Base-by-base conservation (phyloP, 2,329 filamentous ascomycete genomes). In the Fusarium subglutinans region DNA sequence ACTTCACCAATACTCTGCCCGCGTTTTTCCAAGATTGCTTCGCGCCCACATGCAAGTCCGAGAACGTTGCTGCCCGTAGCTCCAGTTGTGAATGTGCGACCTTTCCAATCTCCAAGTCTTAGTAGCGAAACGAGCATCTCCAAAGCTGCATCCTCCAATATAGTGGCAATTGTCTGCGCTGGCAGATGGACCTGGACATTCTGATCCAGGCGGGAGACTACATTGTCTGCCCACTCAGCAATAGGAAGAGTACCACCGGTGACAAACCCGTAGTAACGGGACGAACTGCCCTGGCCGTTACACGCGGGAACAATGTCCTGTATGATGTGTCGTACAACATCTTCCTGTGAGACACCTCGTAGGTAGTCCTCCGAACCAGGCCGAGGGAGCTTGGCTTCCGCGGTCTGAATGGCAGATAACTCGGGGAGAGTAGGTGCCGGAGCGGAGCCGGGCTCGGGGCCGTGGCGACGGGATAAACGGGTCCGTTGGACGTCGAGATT, bases 261-360 rank as follows among this genome's bases (percentile, higher is more conserved):
- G 11, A 98, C 93, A 80, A 98, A 98, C 67, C 94, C 95, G 81
- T 94, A 97, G 86, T 97, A 97, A 62, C 90, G 90, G 17, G 90
- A 82, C 48, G 88, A 90, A 47, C 88, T 87, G 74, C 90, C 91
- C 77, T 90, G 89, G 22, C 86, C 88, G 76, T 92, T 94, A 67
- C 96, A 87, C 3, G 88, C 92, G 4, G 88, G 88, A 45, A 88
- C 82, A 64, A 90, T 82, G 66, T 84, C 81, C 13, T 75, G 38
- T 15, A 84, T 76, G 41, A 90, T 83, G 79, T 90, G 88, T 18
- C 78, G 66, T 48, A 78, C 70, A 33, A 80, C 65, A 66, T 78
- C 56, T 79, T 84, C 75, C 11, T 77, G 76, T 8, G 79, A 65
- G 15, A 76, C 69, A 37, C 78, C 77, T 57, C 73, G 48, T 35